A percentile compares a stretch with the other conserved stretches of the same genome.
Evolutionary conservation across 2,329 filamentous ascomycete species (phyloP).

Genomic region (Nothopassalora personata): DNA sequence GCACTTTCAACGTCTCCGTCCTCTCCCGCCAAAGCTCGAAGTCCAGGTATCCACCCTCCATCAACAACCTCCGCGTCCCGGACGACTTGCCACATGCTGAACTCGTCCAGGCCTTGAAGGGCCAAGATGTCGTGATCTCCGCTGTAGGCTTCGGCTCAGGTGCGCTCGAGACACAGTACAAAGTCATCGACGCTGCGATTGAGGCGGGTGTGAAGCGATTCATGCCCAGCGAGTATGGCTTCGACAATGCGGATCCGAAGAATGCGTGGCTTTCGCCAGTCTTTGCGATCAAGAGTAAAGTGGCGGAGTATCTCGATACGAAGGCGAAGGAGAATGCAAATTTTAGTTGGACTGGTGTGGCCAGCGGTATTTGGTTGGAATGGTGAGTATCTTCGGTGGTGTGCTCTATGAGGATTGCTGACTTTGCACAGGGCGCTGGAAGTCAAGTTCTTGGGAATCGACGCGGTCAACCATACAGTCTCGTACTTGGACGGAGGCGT

Average conservation of each 20-base stretch:
- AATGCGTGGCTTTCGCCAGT: conserved; percentile 28
- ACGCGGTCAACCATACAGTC: conserved; percentile 10
- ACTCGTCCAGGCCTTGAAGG: conserved; percentile 32
- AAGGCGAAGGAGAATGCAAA: conserved; percentile 19
- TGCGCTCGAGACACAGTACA: conserved; percentile 25
- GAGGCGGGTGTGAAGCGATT: conserved; percentile 39
- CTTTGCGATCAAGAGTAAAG: conserved; percentile 32
- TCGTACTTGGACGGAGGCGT: conserved; percentile 31
- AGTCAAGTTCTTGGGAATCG: conserved; percentile 14
- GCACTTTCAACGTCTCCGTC: conserved; percentile 10
- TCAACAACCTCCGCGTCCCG: conserved; percentile 10
- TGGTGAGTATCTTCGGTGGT: conserved; percentile 21
- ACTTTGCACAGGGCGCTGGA: conserved; percentile 14
- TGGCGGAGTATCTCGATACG: conserved; percentile 30
- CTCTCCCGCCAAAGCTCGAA: conserved; percentile 14
- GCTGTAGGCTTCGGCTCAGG: conserved; percentile 26
- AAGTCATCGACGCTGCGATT: conserved; percentile 38
- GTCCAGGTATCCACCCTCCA: conserved; percentile 9
- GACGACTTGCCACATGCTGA: conserved; percentile 21
- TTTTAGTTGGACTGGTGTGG: conserved; percentile 30
- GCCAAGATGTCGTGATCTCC: conserved; percentile 37
- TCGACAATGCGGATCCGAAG: conserved; percentile 33
- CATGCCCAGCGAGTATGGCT: conserved; percentile 40
- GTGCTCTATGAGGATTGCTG: conserved; percentile 18
- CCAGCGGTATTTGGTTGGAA: conserved; percentile 33